Conservation (phyloP, 345 rosid species). For the Eucalyptus regnans region DNA sequence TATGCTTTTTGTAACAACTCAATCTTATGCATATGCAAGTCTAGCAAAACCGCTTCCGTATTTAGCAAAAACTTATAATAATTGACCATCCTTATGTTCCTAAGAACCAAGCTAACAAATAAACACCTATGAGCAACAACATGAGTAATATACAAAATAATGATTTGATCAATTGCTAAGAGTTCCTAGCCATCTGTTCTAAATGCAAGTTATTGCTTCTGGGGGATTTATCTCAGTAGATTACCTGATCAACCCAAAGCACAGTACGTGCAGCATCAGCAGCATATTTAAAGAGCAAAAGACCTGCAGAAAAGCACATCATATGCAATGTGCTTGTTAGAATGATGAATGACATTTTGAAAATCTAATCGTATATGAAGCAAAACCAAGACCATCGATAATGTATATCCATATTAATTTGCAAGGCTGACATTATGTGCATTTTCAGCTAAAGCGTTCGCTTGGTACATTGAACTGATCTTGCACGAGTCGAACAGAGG, state of each 20-base stretch:
- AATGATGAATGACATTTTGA: neutral
- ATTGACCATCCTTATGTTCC: neutral
- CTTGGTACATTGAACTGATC: neutral
- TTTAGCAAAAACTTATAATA: neutral
- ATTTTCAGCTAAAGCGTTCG: neutral
- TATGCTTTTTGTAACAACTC: neutral
- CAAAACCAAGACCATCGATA: neutral
- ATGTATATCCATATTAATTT: neutral
- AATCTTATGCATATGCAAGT: neutral
- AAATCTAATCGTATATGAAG: neutral
- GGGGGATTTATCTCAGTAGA: neutral
- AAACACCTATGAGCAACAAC: neutral
- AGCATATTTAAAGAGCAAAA: conserved; percentile 80
- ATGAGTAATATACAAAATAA: neutral
- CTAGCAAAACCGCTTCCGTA: neutral
- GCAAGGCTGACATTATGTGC: neutral
- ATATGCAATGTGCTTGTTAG: neutral
- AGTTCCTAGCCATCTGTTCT: neutral
- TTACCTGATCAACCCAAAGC: conserved; percentile 88
- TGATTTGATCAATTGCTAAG: neutral
- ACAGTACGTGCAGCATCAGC: conserved; percentile 97
- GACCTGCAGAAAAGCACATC: conserved; percentile 22
- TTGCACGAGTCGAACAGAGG: neutral
- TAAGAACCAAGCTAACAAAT: neutral
- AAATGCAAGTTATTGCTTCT: neutral